Evolutionary conservation across 1,284 basidiomycete species (phyloP).

Genomic region (Tilletia walkeri): DNA sequence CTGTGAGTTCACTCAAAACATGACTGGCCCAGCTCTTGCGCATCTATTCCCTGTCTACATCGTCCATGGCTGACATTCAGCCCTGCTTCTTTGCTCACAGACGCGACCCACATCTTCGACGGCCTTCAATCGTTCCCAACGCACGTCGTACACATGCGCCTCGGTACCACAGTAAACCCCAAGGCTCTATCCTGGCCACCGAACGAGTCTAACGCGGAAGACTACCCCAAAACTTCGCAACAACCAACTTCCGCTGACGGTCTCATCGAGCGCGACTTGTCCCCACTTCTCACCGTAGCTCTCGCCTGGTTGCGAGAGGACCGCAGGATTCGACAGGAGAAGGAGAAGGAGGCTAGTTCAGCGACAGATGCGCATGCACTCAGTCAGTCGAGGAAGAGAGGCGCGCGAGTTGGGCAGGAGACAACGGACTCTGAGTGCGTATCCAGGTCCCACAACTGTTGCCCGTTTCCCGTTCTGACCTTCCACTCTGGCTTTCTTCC

Average conservation of each 20-base stretch:
- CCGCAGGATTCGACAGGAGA: slow-evolving; percentile 35
- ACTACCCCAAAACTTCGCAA: slow-evolving; percentile 19
- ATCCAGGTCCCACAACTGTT: not conserved
- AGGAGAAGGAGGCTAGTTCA: slow-evolving; percentile 27
- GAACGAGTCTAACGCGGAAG: slow-evolving; percentile 27
- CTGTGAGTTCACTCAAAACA: slow-evolving; percentile 62
- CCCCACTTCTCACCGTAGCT: slow-evolving; percentile 41
- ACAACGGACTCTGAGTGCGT: slow-evolving; percentile 46
- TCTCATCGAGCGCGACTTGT: slow-evolving; percentile 21
- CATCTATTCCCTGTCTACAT: slow-evolving; percentile 48
- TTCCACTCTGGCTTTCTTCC: not conserved
- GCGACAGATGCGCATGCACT: not conserved
- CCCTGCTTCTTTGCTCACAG: slow-evolving; percentile 13
- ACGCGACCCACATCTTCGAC: slow-evolving; percentile 55
- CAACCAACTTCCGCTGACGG: not conserved
- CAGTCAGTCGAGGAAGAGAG: slow-evolving; percentile 28
- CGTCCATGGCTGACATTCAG: slow-evolving; percentile 1
- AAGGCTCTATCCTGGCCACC: slow-evolving; percentile 47
- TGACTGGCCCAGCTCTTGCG: not conserved
- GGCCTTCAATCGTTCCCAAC: slow-evolving; percentile 53
- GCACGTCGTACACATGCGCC: slow-evolving; percentile 48
- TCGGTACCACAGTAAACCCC: slow-evolving; percentile 43
- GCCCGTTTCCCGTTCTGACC: not conserved
- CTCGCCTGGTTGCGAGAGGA: slow-evolving; percentile 52
- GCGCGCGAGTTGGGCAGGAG: slow-evolving; percentile 36